phyloP scores from a whole-genome alignment of 495 filamentous ascomycete genomes.

The Hypoxylon intermedium region DNA sequence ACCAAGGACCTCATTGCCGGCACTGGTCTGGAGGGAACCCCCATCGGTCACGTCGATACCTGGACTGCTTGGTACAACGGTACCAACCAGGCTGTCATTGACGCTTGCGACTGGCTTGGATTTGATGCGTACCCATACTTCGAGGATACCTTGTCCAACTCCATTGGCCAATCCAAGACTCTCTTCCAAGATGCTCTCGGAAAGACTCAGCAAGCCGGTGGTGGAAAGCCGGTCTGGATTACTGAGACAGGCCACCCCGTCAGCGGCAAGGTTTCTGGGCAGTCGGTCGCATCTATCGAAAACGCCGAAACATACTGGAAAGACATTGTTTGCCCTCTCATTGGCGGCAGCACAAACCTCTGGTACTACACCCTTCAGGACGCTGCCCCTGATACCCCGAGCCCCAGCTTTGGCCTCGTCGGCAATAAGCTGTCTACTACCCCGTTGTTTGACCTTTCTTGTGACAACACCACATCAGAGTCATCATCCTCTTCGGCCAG shows the following conservation, averaged over 20 bases:
- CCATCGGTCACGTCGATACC: constrained; percentile 89
- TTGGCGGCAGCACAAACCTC: constrained; percentile 67
- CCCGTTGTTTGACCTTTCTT: constrained; percentile 70
- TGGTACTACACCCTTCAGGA: constrained; percentile 84
- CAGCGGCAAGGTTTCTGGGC: constrained; percentile 63
- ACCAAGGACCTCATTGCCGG: constrained; percentile 64
- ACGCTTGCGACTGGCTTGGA: constrained; percentile 77
- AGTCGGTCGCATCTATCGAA: constrained; percentile 66
- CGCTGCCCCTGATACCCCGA: constrained; percentile 59
- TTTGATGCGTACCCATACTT: constrained; percentile 80
- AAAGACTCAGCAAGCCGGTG: constrained; percentile 63
- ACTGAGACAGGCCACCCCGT: constrained; percentile 92
- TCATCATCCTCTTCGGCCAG: constrained; percentile 28
- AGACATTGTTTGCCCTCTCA: constrained; percentile 73
- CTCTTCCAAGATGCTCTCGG: constrained; percentile 70
- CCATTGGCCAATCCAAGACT: constrained; percentile 63
- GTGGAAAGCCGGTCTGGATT: constrained; percentile 79
- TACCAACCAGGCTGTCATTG: constrained; percentile 72
- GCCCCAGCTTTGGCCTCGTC: constrained; percentile 73
- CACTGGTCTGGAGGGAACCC: constrained; percentile 61
- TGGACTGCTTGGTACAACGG: constrained; percentile 85
- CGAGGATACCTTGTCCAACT: constrained; percentile 72
- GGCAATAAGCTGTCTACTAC: constrained; percentile 55
- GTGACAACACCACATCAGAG: constrained; percentile 38
- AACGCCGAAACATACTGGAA: constrained; percentile 85